Conservation (phyloP, 1,139 yeast genomes). For the Sugiyamaella novakii region DNA sequence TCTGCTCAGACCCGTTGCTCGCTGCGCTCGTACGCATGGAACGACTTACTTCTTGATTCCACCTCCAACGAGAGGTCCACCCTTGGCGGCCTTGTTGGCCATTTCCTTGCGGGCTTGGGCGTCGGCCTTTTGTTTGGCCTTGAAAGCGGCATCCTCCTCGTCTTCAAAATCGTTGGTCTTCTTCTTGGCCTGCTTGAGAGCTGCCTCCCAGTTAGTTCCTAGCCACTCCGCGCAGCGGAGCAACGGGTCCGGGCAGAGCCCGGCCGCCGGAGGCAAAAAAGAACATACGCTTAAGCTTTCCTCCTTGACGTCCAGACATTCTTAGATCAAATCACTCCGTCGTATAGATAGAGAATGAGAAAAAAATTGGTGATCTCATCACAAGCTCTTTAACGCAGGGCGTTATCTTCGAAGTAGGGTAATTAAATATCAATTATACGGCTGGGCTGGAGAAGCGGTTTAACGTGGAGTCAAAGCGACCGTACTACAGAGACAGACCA, state of each 20-base stretch:
- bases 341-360: too few species aligned
- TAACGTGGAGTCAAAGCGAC: too few species aligned
- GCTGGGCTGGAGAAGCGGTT: too few species aligned
- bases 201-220: conserved; percentile 29
- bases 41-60: conserved; percentile 79
- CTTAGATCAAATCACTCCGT: conserved; percentile 18
- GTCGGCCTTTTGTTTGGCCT: conserved; percentile 92
- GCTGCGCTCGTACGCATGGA: not conserved
- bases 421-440: too few species aligned
- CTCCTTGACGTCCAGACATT: conserved; percentile 55
- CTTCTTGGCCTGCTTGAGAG: conserved; percentile 51
- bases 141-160: conserved; percentile 87
- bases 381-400: too few species aligned
- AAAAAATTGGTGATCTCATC: too few species aligned
- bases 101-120: conserved; percentile 90
- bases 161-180: conserved; percentile 72
- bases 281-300: conserved; percentile 49
- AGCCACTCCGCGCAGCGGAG: not conserved
- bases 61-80: conserved; percentile 90
- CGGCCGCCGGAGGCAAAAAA: conserved; percentile 12
- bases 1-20: conserved; percentile 8
- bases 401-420: too few species aligned
- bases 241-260: conserved; percentile 3
- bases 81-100: conserved; percentile 83
- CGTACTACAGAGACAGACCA: too few species aligned